These are phyloP conservation scores for Saccharomyces jurei DNA, from an alignment of 805 yeast species.

Conservation along the genomic window DNA sequence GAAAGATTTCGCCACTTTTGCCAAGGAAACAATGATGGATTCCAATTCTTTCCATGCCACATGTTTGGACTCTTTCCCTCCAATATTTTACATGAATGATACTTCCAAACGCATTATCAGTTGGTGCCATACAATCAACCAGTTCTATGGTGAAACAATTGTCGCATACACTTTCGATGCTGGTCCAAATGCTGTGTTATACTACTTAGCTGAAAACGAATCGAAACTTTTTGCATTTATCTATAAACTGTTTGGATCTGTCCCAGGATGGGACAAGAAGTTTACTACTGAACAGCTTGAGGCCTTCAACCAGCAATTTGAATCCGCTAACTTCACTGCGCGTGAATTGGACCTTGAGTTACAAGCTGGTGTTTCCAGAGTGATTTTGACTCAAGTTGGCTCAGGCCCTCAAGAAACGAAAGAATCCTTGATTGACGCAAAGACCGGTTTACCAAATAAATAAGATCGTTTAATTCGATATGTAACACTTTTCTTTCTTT, in stretches of 20 bases:
- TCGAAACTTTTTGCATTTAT: conserved; percentile 62
- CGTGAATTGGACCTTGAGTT: conserved; percentile 42
- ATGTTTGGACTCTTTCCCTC: conserved; percentile 93
- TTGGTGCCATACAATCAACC: conserved; percentile 71
- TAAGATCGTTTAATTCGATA: not conserved
- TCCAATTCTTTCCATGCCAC: conserved; percentile 97
- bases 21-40: conserved; percentile 88
- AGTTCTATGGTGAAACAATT: conserved; percentile 42
- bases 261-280: conserved; percentile 61
- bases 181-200: conserved; percentile 96
- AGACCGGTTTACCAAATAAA: conserved; percentile 53
- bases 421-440: conserved; percentile 47
- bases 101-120: conserved; percentile 78
- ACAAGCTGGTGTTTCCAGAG: conserved; percentile 66
- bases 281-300: conserved; percentile 26
- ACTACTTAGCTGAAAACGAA: conserved; percentile 75
- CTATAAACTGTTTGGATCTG: conserved; percentile 47
- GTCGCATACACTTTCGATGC: conserved; percentile 99
- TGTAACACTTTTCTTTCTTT: not conserved
- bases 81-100: conserved; percentile 89
- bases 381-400: conserved; percentile 82
- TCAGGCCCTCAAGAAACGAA: conserved; percentile 67
- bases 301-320: conserved; percentile 19
- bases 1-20: conserved; percentile 76
- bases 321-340: conserved; percentile 21